These are phyloP conservation scores for Mycena albidolilacea DNA, from an alignment of 768 basidiomycete species.

Conservation along the genomic window DNA sequence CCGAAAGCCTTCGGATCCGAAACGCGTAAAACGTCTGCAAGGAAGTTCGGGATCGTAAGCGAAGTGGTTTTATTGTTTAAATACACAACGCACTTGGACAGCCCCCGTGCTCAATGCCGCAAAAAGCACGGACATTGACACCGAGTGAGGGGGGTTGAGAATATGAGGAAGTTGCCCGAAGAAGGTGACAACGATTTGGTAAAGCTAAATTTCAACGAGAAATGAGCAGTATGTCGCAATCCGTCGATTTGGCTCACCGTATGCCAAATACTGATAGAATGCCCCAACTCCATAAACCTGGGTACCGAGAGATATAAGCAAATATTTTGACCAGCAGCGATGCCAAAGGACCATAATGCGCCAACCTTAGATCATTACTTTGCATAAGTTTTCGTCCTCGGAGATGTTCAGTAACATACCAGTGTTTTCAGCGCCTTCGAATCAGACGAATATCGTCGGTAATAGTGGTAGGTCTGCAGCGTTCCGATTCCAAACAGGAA, in stretches of 20 bases:
- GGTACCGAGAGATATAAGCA: not conserved
- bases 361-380: not conserved
- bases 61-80: not conserved
- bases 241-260: not conserved
- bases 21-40: not conserved
- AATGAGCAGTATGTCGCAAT: not conserved
- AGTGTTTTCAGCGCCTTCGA: not conserved
- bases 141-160: constrained; percentile 13
- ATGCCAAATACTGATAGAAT: not conserved
- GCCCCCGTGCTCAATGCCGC: not conserved
- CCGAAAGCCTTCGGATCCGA: constrained; percentile 13
- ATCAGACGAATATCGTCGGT: not conserved
- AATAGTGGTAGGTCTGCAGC: constrained; percentile 14
- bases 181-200: constrained; percentile 16
- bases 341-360: not conserved
- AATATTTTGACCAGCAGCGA: not conserved
- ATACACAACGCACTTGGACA: constrained; percentile 8
- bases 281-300: constrained; percentile 3
- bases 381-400: not conserved
- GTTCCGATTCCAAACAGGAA: constrained; percentile 21
- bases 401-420: not conserved
- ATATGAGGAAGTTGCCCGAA: constrained; percentile 10
- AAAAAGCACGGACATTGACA: constrained; percentile 5
- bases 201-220: not conserved
- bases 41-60: not conserved